Percentiles rank a stretch among this genome's conserved stretches.
These are phyloP conservation scores for Ulota crispa DNA, from an alignment of 225 moss, liverwort and hornwort genomes.

Conservation along the genomic window DNA sequence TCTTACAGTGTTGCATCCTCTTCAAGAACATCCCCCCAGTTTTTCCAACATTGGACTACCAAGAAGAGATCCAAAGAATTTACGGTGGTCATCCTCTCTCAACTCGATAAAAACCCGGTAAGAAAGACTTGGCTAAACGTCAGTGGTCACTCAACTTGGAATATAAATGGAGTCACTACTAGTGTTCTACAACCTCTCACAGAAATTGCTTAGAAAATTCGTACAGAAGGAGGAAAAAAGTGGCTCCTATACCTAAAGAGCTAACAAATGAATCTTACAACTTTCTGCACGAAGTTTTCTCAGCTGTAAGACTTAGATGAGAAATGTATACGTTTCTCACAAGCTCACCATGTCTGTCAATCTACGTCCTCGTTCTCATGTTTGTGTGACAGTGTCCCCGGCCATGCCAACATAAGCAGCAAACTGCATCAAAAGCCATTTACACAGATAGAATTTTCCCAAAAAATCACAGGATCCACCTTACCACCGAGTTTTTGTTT, in stretches of 20 bases:
- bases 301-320: not conserved
- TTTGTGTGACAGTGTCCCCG: not conserved
- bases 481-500: not conserved
- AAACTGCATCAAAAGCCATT: not conserved
- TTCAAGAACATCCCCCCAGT: constrained; percentile 41
- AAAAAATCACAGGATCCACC: not conserved
- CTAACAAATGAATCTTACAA: constrained; percentile 1
- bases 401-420: not conserved
- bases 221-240: not conserved
- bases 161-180: not conserved
- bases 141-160: not conserved
- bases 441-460: not conserved
- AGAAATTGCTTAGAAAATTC: not conserved
- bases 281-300: constrained; percentile 5
- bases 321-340: not conserved
- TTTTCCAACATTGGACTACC: constrained; percentile 37
- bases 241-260: not conserved
- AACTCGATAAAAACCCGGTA: constrained; percentile 5
- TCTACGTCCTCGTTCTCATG: not conserved
- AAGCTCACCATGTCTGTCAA: constrained; percentile 1
- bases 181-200: not conserved
- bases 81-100: constrained; percentile 32
- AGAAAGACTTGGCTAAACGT: not conserved
- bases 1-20: constrained; percentile 53
- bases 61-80: constrained; percentile 31